Base-by-base conservation (phyloP, 768 basidiomycete genomes). In the Agaricus blazei region DNA sequence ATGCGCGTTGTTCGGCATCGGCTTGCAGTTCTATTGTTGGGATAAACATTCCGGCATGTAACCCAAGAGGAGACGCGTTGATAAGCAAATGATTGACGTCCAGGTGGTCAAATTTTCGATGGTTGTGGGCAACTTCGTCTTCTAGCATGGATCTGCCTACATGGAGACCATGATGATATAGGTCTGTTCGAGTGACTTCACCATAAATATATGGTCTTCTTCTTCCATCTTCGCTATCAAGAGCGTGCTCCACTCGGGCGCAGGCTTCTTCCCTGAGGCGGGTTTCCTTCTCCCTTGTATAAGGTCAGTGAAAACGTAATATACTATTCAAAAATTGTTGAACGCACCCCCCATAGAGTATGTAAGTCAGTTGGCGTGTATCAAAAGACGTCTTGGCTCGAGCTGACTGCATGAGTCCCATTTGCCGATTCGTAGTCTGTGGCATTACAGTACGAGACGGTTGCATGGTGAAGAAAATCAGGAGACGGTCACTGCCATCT, bases 41-140 rank as follows among this genome's bases (percentile, higher is more conserved):
- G 4, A 62, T 58, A 45, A 68, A 66, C 65, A 68, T 65, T 12
- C 41, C 26, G 15, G 53, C 36, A 47, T 67, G 66, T 8, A 66
- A 50, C 3, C 67, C 65, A 38, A 67, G 62, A 43, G 66, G 65
- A 9, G 66, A 65, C 34, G 64, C 54, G 40, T 65, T 68, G 38
- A 59, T 43, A 9, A 63, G 51, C 19, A 45, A 48, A 29, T 64
- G 62, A 11, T 54, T 55, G 37, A 60, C 57, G 4, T 60, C 63
- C 9, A 54, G 43, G 2, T 23, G 19, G 36, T 61, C 40, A 42
- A 67, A 67, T 7, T 47, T 23, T 11, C 55, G 48, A 38, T 65
- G 64, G 0, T 36, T 24, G 31, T 64, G 37, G 24, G 52, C n/a
- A 26, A 61, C 51, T 24, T 62, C 62, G 31, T 65, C 62, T 9